Base-by-base conservation (phyloP, 176 grass and related monocot species). In the Olyra latifolia region DNA sequence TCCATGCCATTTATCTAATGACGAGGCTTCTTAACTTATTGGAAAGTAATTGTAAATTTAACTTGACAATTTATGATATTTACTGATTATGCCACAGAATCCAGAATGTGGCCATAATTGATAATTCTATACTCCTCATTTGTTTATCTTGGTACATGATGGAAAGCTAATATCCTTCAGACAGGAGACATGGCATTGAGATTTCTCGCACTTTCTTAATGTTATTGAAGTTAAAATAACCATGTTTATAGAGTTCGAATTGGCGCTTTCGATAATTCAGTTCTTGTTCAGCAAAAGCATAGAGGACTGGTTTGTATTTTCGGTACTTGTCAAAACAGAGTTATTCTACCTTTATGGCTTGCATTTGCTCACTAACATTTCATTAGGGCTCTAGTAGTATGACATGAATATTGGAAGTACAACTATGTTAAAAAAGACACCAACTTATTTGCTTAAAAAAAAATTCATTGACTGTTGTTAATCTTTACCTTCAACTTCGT, bases 391-490 rank as follows among this genome's bases (percentile, higher is more conserved):
- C 43, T 82, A 14, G 43, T 72, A 63, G 53, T 29, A 62, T 87
- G 30, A 38, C 56, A 39, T 64, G 27, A 76, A 47, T 48, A 41
- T 29, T 72, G 4, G 17, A 86, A 24, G 0, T 45, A 38, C 16
- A 7, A 38, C 62, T 66, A 44, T 66, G 54, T 62, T 71, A 20
- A 82, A 40, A 12, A 54, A 8, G 30, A 27, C 38, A 84, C 28
- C 41, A 10, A 20, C 25, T 72, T 22, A 62, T 76, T 62, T 62
- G 25, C 45, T 43, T 82, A 52, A 41, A 30, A 65, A 65, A 57
- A 60, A 65, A 56, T 88, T 7, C 48, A 25, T 78, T 72, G 28
- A 72, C 58, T 73, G 38, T 48, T 87, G 74, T 45, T 16, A 63
- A 66, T 66, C 14, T 78, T 8, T 57, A 87, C 29, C 54, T 75